Percentiles rank a stretch among this genome's conserved stretches.
Conservation (phyloP, 2,329 filamentous ascomycete genomes). For the Myriosclerotinia scirpicola region DNA sequence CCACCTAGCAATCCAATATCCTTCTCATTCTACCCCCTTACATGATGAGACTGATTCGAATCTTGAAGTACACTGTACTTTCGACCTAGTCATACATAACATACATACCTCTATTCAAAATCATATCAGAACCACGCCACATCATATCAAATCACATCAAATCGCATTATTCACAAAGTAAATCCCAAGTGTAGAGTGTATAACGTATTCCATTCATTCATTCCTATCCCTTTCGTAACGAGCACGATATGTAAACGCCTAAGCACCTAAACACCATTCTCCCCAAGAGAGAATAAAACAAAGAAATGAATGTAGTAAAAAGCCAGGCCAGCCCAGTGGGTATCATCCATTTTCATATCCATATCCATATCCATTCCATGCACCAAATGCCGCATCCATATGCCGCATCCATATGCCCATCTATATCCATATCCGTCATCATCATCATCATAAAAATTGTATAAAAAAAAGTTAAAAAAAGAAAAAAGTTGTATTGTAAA, state of each 20-base stretch:
- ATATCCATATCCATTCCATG: slow-evolving; percentile 1
- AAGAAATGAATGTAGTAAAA: neutral
- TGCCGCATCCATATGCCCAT: neutral
- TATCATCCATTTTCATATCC: slow-evolving; percentile 10
- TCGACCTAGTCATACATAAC: too few species aligned
- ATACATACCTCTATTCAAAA: too few species aligned
- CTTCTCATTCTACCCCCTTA: too few species aligned
- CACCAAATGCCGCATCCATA: neutral
- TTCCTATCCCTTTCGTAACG: neutral
- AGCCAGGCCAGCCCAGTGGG: neutral
- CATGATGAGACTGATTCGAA: too few species aligned
- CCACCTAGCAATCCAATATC: too few species aligned
- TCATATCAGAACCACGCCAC: neutral
- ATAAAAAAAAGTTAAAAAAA: slow-evolving; percentile 1
- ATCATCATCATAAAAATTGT: neutral
- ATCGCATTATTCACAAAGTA: neutral
- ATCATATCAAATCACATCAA: too few species aligned
- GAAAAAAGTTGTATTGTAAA: slow-evolving; percentile 6
- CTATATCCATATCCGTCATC: neutral
- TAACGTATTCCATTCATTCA: neutral
- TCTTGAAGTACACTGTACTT: too few species aligned
- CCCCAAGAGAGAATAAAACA: neutral
- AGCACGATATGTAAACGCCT: neutral
- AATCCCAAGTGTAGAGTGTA: too few species aligned
- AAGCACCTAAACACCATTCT: neutral